Conservation (phyloP, 805 yeast species). For the Candida endomychidarum region DNA sequence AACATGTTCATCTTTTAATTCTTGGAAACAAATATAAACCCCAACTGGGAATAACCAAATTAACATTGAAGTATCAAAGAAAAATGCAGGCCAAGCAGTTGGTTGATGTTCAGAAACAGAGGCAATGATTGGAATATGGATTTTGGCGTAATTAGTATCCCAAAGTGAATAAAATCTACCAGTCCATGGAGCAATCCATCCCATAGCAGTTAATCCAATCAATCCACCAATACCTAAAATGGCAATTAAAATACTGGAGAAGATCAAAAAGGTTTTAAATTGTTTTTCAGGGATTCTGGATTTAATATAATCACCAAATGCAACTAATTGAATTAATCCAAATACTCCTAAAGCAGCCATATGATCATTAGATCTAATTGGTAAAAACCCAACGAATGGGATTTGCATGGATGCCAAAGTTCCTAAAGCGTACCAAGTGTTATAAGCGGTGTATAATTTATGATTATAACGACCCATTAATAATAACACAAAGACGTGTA, state of each 20-base stretch:
- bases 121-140: slow-evolving; percentile 97
- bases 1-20: slow-evolving; percentile 86
- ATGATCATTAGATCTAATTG: slow-evolving; percentile 95
- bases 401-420: slow-evolving; percentile 99
- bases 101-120: slow-evolving; percentile 99
- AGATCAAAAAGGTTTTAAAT: slow-evolving; percentile 66
- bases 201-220: slow-evolving; percentile 79
- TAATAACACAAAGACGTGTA: slow-evolving; percentile 86
- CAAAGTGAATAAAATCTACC: slow-evolving; percentile 98
- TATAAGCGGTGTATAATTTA: slow-evolving; percentile 82
- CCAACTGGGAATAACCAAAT: slow-evolving; percentile 99
- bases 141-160: slow-evolving; percentile 97
- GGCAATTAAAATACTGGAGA: slow-evolving; percentile 57
- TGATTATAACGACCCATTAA: slow-evolving; percentile 92
- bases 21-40: slow-evolving; percentile 85
- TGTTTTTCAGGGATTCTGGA: slow-evolving; percentile 68
- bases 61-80: slow-evolving; percentile 87
- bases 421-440: slow-evolving; percentile 96
- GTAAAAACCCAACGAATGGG: slow-evolving; percentile 97
- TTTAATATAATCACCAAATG: slow-evolving; percentile 79
- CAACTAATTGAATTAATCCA: slow-evolving; percentile 89
- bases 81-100: slow-evolving; percentile 99
- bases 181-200: slow-evolving; percentile 98
- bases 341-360: slow-evolving; percentile 98
- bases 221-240: slow-evolving; percentile 68